Conservation (phyloP, 257 asterid species). For the Primulina huaijiensis region DNA sequence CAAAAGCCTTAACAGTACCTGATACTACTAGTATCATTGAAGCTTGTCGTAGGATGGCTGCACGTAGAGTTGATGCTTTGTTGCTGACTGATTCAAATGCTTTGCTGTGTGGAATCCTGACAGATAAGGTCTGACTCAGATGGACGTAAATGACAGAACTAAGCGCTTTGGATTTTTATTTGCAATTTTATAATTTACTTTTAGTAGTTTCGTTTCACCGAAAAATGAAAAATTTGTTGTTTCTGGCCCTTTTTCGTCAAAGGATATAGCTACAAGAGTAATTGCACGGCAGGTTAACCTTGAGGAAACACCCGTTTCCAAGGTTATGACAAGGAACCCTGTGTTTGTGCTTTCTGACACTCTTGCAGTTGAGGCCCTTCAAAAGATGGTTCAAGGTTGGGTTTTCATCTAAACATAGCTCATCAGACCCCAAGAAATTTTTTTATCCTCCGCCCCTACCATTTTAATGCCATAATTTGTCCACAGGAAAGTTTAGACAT, state of each 20-base stretch:
- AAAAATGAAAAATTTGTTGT: conserved; percentile 11
- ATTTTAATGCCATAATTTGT: conserved; percentile 16
- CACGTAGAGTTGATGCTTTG: conserved; percentile 86
- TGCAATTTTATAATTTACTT: conserved; percentile 16
- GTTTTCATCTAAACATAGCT: conserved; percentile 13
- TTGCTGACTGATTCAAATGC: conserved; percentile 96
- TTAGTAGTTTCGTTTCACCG: not conserved
- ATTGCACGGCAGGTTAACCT: conserved; percentile 75
- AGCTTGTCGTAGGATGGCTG: conserved; percentile 90
- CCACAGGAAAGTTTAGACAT: conserved; percentile 91
- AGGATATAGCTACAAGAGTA: conserved; percentile 90
- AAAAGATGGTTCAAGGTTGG: conserved; percentile 96
- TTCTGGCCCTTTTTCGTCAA: conserved; percentile 20
- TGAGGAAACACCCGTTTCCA: conserved; percentile 84
- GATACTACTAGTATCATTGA: conserved; percentile 75
- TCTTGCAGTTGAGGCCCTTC: conserved; percentile 97
- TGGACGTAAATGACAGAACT: conserved; percentile 14
- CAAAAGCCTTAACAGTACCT: conserved; percentile 89
- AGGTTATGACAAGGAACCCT: conserved; percentile 96
- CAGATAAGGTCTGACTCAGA: conserved; percentile 68
- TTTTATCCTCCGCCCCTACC: conserved; percentile 2
- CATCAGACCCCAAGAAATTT: conserved; percentile 2
- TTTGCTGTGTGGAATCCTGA: conserved; percentile 85
- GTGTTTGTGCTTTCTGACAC: conserved; percentile 95
- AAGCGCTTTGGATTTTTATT: not conserved